Base-by-base conservation (phyloP, 192 early-diverging fungal genomes). In the Coemansia sp. region DNA sequence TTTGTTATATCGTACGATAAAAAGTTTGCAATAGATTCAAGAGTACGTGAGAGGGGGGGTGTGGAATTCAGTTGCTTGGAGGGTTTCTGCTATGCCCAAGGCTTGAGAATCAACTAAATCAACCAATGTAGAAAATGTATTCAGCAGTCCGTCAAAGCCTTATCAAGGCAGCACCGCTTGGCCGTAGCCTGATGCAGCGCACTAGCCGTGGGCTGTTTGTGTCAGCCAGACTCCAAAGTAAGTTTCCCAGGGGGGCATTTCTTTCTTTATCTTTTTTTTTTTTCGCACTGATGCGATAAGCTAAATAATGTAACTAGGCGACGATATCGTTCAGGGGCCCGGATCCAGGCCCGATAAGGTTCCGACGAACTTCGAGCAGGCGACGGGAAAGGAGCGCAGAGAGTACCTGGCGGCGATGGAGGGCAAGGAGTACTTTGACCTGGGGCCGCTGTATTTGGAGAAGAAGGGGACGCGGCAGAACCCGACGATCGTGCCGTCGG, bases 381-480 rank as follows among this genome's bases (percentile, higher is more conserved):
- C 92, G 52, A 89, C 94, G 48, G 94, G 96, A 80, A 66, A 84
- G 55, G 92, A 95, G 79, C 93, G 94, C 71, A 81, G 81, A 63
- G 94, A 99, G 84, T 82, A 88, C 59, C 77, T 98, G 55, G 82
- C 84, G 41, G 84, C 83, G 50, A 73, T 96, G 52, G 84, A 89
- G 55, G 94, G 94, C 69, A 86, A 90, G 70, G 88, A 93, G 58
- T 83, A 92, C 53, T 99, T 85, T 59, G 94, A 96, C 68, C 74
- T 94, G 79, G 80, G 85, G 18, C 91, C 93, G 30, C 80, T 97
- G 63, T 40, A 77, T 26, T 53, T 95, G 66, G 76, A 78, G 23
- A 80, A 85, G 65, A 78, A 86, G 61, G 91, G 89, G 41, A 96
- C 96, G 40, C 80, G 81, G 68, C 73, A 81, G 30, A 84, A 93